Percentiles rank a stretch among this genome's conserved stretches.
Conservation (phyloP, 331 rosid species). For the Prunus yedoensis region DNA sequence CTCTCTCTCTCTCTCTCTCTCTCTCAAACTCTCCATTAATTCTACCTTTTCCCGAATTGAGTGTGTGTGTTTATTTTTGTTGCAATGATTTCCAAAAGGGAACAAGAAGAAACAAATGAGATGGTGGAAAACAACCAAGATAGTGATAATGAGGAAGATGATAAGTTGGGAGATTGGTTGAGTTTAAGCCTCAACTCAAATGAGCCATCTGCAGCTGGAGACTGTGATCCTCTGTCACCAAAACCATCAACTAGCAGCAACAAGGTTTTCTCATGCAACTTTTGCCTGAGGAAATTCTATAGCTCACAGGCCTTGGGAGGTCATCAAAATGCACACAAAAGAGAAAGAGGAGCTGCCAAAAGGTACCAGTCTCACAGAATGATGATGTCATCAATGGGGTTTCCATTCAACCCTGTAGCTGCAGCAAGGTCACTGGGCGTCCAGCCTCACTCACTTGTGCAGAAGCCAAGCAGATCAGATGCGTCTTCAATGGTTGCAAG, state of each 20-base stretch:
- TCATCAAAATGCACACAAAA: constrained; percentile 88
- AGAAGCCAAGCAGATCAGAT: constrained; percentile 39
- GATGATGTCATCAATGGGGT: constrained; percentile 42
- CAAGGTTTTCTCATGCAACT: constrained; percentile 71
- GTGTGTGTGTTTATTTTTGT: not conserved
- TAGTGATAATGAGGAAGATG: constrained; percentile 16
- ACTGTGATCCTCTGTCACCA: constrained; percentile 17
- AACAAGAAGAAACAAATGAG: constrained; percentile 2
- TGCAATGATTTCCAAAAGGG: constrained; percentile 28
- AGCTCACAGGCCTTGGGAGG: constrained; percentile 93
- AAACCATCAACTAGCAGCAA: constrained; percentile 26
- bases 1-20: not conserved
- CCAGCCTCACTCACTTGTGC: constrained; percentile 63
- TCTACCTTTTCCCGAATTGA: not conserved
- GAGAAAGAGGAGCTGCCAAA: constrained; percentile 76
- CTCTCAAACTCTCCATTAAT: not conserved
- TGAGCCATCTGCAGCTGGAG: constrained; percentile 2
- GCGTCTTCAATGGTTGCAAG: constrained; percentile 40
- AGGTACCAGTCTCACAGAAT: constrained; percentile 48
- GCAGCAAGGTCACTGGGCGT: constrained; percentile 53
- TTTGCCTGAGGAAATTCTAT: constrained; percentile 73
- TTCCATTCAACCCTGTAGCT: constrained; percentile 23
- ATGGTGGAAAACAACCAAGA: constrained; percentile 1
- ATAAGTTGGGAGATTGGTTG: constrained; percentile 56
- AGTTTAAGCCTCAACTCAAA: constrained; percentile 51